Base-by-base conservation (phyloP, 2,329 filamentous ascomycete species). In the Xylariaceae sp. region DNA sequence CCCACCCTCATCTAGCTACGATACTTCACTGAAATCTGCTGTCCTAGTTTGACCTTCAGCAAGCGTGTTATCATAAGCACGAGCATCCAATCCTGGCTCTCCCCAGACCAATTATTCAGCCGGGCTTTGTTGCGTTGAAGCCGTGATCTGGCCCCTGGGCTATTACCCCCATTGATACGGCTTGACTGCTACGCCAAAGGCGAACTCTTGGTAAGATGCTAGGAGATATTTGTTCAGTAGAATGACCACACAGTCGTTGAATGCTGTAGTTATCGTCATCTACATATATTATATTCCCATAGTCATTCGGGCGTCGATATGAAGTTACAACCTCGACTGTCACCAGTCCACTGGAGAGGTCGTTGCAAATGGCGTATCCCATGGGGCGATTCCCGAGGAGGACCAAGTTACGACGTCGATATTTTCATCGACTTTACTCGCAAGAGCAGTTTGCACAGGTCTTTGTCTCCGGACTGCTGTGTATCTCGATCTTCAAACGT, bases 401-500 rank as follows among this genome's bases (percentile, higher is more conserved):
- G 77, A 76, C 59, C 79, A 84, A 0, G 77, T 76, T 39, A 73
- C 64, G 1, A 81, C 82, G 62, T 86, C 83, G 14, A 79, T 64
- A 1, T 71, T 63, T 56, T 86, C 82, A 55, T 77, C 74, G 1
- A 77, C 81, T 10, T 82, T 59, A 45, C 75, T 79, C 1, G 75
- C 82, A 11, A 78, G n/a, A 75, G 58, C 82, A 83, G 5, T 75
- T 74, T 1, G 73, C 81, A 57, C 81, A 83, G 2, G 78, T 81
- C 50, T 61, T 61, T 27, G 63, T 69, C 39, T 78, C 77, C 0
- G 77, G 77, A 61, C 75, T 76, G 56, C 76, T 76, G 59, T 86
- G 86, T 49, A 86, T 83, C 1, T 83, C 83, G 10, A 84, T 67
- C 60, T 85, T 86, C 40, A 86, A 59, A 2, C 79, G 80, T 53